Percentiles rank a stretch among this genome's conserved stretches.
phyloP scores from a whole-genome alignment of 352 stramenopile genomes.

The Globisporangium cystogenes region DNA sequence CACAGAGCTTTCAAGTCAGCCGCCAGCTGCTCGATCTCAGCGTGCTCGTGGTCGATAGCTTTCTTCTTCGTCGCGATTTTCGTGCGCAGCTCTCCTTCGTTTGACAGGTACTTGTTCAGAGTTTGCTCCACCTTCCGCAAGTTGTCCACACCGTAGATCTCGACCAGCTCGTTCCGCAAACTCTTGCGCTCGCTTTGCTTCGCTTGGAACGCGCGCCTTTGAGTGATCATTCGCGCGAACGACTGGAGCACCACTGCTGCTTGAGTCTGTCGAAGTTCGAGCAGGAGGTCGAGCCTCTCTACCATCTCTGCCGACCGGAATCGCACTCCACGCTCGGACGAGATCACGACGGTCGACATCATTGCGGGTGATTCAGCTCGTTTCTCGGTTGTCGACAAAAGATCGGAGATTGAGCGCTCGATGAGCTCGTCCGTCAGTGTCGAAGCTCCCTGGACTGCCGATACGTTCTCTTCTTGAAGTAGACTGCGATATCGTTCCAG shows the following conservation, averaged over 20 bases:
- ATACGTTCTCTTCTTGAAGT: constrained; percentile 1
- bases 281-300: constrained; percentile 33
- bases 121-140: constrained; percentile 27
- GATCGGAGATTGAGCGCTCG: constrained; percentile 10
- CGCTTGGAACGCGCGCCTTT: constrained; percentile 17
- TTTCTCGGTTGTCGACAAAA: constrained; percentile 11
- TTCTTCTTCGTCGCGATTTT: constrained; percentile 31
- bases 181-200: constrained; percentile 24
- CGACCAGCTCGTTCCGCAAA: constrained; percentile 31
- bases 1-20: constrained; percentile 38
- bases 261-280: constrained; percentile 24
- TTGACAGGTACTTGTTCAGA: constrained; percentile 32
- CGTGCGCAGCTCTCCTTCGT: constrained; percentile 31
- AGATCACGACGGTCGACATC: constrained; percentile 11
- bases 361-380: background rate
- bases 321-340: constrained; percentile 12
- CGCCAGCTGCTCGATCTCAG: constrained; percentile 20
- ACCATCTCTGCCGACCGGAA: constrained; percentile 25
- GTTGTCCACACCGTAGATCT: constrained; percentile 28
- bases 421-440: constrained; percentile 12
- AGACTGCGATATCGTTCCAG: constrained; percentile 26
- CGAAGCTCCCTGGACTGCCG: background rate
- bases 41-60: constrained; percentile 17
- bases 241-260: constrained; percentile 31
- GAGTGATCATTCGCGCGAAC: constrained; percentile 32